Evolutionary conservation across 225 moss, liverwort and hornwort genomes (phyloP).

Genomic region (Straminergon stramineum): DNA sequence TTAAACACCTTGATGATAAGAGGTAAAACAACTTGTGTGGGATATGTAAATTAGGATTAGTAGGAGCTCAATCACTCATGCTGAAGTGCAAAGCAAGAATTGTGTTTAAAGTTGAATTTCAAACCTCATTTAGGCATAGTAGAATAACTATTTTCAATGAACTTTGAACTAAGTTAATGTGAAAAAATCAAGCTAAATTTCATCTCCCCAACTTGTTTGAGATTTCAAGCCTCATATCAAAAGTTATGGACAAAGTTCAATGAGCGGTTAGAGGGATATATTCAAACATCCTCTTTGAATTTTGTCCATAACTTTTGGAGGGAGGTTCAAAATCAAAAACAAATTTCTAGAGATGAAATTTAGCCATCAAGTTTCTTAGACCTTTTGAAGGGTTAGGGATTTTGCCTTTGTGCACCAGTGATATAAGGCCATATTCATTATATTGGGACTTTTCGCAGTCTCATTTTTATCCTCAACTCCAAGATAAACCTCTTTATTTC

Average conservation of each 20-base stretch:
- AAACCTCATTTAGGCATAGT: accelerated
- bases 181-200: not conserved
- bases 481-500: too few relatives aligned
- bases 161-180: accelerated
- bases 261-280: too few relatives aligned
- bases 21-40: not conserved
- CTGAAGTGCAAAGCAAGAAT: not conserved
- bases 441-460: too few relatives aligned
- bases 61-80: not conserved
- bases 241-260: not conserved
- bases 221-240: not conserved
- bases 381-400: not conserved
- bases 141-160: not conserved
- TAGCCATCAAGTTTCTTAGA: not conserved
- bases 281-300: too few relatives aligned
- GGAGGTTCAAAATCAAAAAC: not conserved
- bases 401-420: accelerated
- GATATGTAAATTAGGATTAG: not conserved
- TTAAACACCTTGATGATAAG: not conserved
- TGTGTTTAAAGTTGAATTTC: not conserved
- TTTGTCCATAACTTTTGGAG: too few relatives aligned
- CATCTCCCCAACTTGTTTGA: accelerated
- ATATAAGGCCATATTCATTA: too few relatives aligned
- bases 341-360: accelerated
- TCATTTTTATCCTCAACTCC: too few relatives aligned